Base-by-base conservation (phyloP, 768 basidiomycete species). In the Gyrodon lividus region DNA sequence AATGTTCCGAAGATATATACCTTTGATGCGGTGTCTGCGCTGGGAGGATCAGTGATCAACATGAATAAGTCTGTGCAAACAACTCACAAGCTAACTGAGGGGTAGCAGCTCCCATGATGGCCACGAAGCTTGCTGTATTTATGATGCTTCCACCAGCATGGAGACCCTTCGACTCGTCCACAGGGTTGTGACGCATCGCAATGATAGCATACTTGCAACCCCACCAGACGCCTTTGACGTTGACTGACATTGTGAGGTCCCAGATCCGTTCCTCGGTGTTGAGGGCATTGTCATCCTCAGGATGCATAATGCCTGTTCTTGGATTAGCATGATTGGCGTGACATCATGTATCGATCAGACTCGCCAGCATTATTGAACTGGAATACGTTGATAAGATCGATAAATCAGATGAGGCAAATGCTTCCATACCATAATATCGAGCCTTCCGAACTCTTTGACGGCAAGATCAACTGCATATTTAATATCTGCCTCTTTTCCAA, bases 221-320 rank as follows among this genome's bases (percentile, higher is more conserved):
- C 86, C 88, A 99, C 97, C 96, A 98, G 53, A 98, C 97, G 46
- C 97, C 97, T 73, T 98, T 99, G 64, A 96, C 82, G 69, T 98
- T 98, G 75, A 98, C 84, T 56, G 86, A 81, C 86, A 90, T 90
- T 2, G 90, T 92, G 51, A 92, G 75, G 65, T 92, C 90, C 96
- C 97, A 99, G 70, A 98, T 92, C 45, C 79, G 82, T 72, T 99
- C 97, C 66, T 96, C 93, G 16, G 97, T 99, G 69, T 92, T 96
- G 63, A 98, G 75, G 12, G 96, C 97, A 65, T 93, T 86, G 65
- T 97, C 96, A 60, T 99, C 96, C 9, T 77, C 83, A 16, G 92
- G 86, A 67, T 98, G 97, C 97, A 99, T 99, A 64, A 99, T 96
- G n/a, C 96, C 95, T 84, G 56, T 43, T 41, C 28, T 23, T 28